Evolutionary conservation across 768 basidiomycete genomes (phyloP).

Genomic region (Tricholomella constricta): DNA sequence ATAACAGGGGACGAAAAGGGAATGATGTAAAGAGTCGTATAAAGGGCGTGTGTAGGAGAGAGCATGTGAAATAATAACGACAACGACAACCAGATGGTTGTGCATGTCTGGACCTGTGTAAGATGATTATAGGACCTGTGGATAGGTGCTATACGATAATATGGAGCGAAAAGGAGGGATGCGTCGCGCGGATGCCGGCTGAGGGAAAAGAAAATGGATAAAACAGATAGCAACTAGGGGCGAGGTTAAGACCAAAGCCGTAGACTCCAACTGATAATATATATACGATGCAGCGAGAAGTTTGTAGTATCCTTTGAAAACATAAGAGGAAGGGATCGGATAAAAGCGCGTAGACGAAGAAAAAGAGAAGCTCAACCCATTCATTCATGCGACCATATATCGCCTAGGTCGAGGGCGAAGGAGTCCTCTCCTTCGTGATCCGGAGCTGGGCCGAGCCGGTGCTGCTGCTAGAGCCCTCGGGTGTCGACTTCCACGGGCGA

Average conservation of each 20-base stretch:
- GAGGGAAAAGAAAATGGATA: background rate
- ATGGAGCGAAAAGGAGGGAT: conserved; percentile 2
- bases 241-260: conserved; percentile 20
- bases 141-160: conserved; percentile 15
- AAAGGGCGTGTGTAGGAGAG: background rate
- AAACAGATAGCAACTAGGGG: conserved; percentile 19
- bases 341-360: conserved; percentile 8
- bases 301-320: conserved; percentile 30
- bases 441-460: conserved; percentile 15
- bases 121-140: conserved; percentile 14
- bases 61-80: conserved; percentile 7
- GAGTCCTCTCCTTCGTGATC: conserved; percentile 17
- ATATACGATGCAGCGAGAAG: conserved; percentile 35
- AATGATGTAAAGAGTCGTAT: background rate
- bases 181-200: conserved; percentile 4
- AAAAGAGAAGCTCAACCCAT: conserved; percentile 7
- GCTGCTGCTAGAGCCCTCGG: conserved; percentile 17
- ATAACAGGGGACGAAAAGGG: conserved; percentile 11
- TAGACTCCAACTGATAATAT: conserved; percentile 28
- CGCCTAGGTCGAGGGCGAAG: conserved; percentile 18
- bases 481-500: conserved; percentile 30
- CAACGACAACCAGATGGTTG: conserved; percentile 8
- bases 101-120: conserved; percentile 8
- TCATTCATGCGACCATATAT: background rate
- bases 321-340: conserved; percentile 6